These are phyloP conservation scores for Pseudocercospora pini-densiflorae DNA, from an alignment of 2,329 filamentous ascomycete species.

Conservation along the genomic window DNA sequence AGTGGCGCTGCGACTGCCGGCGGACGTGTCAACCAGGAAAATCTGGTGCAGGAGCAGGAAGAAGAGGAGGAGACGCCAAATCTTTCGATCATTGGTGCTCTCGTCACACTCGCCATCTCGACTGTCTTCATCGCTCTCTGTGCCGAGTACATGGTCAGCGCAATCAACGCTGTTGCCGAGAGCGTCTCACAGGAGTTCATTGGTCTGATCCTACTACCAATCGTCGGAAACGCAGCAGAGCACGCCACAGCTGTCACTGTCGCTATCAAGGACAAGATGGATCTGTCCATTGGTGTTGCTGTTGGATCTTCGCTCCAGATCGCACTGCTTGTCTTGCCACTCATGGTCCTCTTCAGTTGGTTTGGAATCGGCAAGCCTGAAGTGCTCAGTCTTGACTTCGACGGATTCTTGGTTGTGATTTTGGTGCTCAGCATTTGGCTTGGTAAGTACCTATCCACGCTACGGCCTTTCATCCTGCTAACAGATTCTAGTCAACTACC, in stretches of 20 bases:
- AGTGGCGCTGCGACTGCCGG: conserved; percentile 57
- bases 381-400: conserved; percentile 78
- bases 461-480: no score
- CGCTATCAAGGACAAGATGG: conserved; percentile 70
- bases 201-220: conserved; percentile 66
- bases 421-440: conserved; percentile 61
- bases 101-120: conserved; percentile 71
- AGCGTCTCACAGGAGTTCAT: conserved; percentile 64
- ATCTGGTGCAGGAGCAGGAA: conserved; percentile 50
- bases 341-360: conserved; percentile 67
- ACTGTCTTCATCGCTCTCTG: conserved; percentile 82
- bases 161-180: conserved; percentile 60
- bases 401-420: conserved; percentile 80
- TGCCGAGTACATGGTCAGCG: conserved; percentile 67
- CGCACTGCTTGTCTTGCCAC: conserved; percentile 64
- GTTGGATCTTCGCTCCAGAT: conserved; percentile 71
- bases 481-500: conserved; percentile 57
- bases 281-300: conserved; percentile 68
- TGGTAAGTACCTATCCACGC: not conserved
- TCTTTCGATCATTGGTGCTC: conserved; percentile 71
- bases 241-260: conserved; percentile 67
- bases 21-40: conserved; percentile 56
- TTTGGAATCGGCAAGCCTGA: conserved; percentile 54
- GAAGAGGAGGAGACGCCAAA: conserved; percentile 73
- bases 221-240: conserved; percentile 69